Conservation (phyloP, 2,329 filamentous ascomycete genomes). For the Aspergillus pseudotamarii region DNA sequence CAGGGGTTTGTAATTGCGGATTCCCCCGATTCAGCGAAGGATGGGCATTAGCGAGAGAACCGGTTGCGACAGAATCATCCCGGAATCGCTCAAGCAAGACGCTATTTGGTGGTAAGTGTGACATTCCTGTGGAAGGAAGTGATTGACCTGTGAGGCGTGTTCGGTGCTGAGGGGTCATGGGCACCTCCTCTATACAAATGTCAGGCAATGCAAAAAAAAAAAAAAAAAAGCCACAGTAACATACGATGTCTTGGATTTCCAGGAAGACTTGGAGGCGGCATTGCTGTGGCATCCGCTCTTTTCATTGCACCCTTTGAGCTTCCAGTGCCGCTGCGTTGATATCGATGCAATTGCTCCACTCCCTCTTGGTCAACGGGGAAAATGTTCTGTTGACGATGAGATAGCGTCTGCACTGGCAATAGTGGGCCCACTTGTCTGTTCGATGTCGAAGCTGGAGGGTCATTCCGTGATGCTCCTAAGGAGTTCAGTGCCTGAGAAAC, state of each 20-base stretch:
- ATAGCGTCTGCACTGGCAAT: conserved; percentile 29
- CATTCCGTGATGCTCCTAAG: conserved; percentile 26
- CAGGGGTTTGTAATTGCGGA: background rate
- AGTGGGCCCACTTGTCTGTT: conserved; percentile 16
- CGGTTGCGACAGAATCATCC: background rate
- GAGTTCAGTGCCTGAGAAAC: conserved; percentile 51
- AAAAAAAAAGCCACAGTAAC: background rate
- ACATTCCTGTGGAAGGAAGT: conserved; percentile 23
- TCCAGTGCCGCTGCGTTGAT: conserved; percentile 45
- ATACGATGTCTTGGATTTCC: conserved; percentile 23
- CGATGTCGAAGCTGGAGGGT: conserved; percentile 13
- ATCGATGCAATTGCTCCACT: conserved; percentile 41
- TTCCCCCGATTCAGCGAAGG: background rate
- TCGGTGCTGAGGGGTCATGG: conserved; percentile 28
- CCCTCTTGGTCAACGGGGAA: conserved; percentile 30
- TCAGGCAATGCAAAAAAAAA: background rate
- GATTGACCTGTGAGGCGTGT: conserved; percentile 27
- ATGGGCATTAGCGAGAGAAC: background rate
- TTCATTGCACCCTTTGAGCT: conserved; percentile 35
- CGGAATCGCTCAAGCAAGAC: conserved; percentile 31
- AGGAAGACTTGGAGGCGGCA: conserved; percentile 36
- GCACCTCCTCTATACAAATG: conserved; percentile 13
- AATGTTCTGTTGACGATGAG: conserved; percentile 22
- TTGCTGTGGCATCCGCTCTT: conserved; percentile 24
- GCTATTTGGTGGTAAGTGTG: conserved; percentile 27